Evolutionary conservation across 2,329 filamentous ascomycete species (phyloP).

Genomic region (Claviceps lovelessii): DNA sequence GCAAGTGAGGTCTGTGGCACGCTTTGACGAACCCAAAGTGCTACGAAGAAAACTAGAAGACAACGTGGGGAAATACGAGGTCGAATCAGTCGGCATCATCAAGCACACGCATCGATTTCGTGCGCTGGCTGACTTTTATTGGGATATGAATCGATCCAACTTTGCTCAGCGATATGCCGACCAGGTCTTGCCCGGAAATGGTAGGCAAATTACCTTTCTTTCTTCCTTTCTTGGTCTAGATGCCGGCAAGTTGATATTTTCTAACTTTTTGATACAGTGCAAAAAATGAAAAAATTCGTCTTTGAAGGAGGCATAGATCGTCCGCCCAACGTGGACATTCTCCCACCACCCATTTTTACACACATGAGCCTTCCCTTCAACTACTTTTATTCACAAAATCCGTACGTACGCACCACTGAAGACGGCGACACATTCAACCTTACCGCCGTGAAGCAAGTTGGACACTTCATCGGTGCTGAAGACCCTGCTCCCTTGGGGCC

Average conservation of each 20-base stretch:
- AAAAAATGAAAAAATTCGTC: conserved; percentile 45
- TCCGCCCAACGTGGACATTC: conserved; percentile 49
- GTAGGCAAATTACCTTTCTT: conserved; percentile 28
- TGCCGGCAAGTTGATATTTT: not conserved
- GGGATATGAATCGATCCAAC: conserved; percentile 50
- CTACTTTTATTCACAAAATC: conserved; percentile 75
- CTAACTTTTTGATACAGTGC: conserved; percentile 21
- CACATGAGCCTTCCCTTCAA: conserved; percentile 61
- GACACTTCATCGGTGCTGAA: conserved; percentile 44
- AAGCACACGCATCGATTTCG: conserved; percentile 77
- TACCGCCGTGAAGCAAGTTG: conserved; percentile 42
- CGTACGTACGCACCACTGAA: conserved; percentile 51
- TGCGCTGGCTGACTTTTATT: conserved; percentile 78
- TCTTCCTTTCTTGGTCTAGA: not conserved
- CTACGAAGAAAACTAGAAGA: conserved; percentile 54
- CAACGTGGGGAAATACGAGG: conserved; percentile 50
- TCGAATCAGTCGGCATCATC: conserved; percentile 59
- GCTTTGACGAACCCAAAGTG: conserved; percentile 37
- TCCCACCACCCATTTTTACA: conserved; percentile 68
- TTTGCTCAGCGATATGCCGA: conserved; percentile 61
- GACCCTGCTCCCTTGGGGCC: conserved; percentile 51
- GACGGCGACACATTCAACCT: conserved; percentile 43
- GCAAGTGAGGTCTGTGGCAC: conserved; percentile 27
- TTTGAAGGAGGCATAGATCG: conserved; percentile 48
- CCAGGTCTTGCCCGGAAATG: conserved; percentile 55